Evolutionary conservation across 257 asterid genomes (phyloP).

Genomic region (Nicotiana knightiana): DNA sequence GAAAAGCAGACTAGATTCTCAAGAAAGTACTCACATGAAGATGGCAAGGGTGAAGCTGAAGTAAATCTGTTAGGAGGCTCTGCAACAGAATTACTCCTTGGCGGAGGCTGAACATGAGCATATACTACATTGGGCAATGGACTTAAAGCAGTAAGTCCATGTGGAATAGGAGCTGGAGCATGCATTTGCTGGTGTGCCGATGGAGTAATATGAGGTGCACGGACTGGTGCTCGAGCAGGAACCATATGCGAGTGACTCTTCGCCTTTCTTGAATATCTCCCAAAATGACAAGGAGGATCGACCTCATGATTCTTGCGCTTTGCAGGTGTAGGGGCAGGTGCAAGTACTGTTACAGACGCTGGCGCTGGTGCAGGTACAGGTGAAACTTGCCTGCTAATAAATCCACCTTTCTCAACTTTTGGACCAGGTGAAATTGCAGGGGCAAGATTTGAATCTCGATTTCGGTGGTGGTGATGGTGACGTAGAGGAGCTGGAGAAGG

Average conservation of each 20-base stretch:
- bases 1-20: background rate
- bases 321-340: slow-evolving; percentile 35
- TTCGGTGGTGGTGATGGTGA: slow-evolving; percentile 37
- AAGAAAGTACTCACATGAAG: slow-evolving; percentile 58
- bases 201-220: slow-evolving; percentile 46
- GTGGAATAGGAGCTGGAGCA: slow-evolving; percentile 25
- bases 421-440: slow-evolving; percentile 76
- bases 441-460: slow-evolving; percentile 23
- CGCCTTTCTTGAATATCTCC: slow-evolving; percentile 44
- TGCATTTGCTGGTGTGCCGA: slow-evolving; percentile 28
- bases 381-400: slow-evolving; percentile 26
- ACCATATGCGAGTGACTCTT: slow-evolving; percentile 30
- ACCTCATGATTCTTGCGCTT: slow-evolving; percentile 31
- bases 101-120: slow-evolving; percentile 55
- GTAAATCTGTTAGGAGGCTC: slow-evolving; percentile 42
- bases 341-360: slow-evolving; percentile 15
- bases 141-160: slow-evolving; percentile 40
- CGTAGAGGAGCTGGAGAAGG: slow-evolving; percentile 51
- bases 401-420: slow-evolving; percentile 22
- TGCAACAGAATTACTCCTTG: slow-evolving; percentile 34
- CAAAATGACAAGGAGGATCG: slow-evolving; percentile 59
- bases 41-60: slow-evolving; percentile 47
- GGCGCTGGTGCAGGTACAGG: slow-evolving; percentile 28
- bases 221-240: slow-evolving; percentile 50
- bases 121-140: slow-evolving; percentile 45